These are phyloP conservation scores for Coemansia sp. DNA, from an alignment of 371 early-diverging fungal genomes.

Conservation along the genomic window DNA sequence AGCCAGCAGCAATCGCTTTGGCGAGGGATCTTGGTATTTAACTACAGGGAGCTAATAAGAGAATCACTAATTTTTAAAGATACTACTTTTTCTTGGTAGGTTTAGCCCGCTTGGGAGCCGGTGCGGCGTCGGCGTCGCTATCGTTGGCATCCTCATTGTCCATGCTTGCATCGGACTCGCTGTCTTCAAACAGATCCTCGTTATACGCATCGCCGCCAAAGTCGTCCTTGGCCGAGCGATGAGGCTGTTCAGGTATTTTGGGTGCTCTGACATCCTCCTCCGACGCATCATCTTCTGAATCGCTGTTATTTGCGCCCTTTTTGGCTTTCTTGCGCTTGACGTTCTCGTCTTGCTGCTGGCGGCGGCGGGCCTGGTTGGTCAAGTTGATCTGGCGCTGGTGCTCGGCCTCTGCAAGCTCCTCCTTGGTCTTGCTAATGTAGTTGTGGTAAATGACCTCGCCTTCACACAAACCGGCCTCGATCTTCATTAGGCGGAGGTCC, in stretches of 20 bases:
- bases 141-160: not conserved
- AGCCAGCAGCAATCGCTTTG: too few species aligned
- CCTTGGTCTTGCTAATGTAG: slow-evolving; percentile 66
- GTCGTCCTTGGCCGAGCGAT: slow-evolving; percentile 30
- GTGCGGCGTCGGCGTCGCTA: not conserved
- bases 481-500: slow-evolving; percentile 83
- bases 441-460: slow-evolving; percentile 91
- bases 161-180: slow-evolving; percentile 9
- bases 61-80: not conserved
- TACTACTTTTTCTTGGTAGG: not conserved
- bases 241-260: slow-evolving; percentile 54
- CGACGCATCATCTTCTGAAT: slow-evolving; percentile 3
- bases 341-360: slow-evolving; percentile 78
- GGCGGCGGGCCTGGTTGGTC: slow-evolving; percentile 67
- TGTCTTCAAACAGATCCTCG: slow-evolving; percentile 11
- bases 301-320: slow-evolving; percentile 1
- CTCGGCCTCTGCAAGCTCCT: slow-evolving; percentile 66
- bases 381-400: slow-evolving; percentile 58
- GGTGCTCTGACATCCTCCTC: slow-evolving; percentile 11
- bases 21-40: too few species aligned
- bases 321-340: slow-evolving; percentile 65
- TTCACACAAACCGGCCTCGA: slow-evolving; percentile 87
- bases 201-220: slow-evolving; percentile 41
- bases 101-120: not conserved
- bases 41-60: too few species aligned